phyloP scores from a whole-genome alignment of 148 eudicot genomes.

The Cornus suecica region DNA sequence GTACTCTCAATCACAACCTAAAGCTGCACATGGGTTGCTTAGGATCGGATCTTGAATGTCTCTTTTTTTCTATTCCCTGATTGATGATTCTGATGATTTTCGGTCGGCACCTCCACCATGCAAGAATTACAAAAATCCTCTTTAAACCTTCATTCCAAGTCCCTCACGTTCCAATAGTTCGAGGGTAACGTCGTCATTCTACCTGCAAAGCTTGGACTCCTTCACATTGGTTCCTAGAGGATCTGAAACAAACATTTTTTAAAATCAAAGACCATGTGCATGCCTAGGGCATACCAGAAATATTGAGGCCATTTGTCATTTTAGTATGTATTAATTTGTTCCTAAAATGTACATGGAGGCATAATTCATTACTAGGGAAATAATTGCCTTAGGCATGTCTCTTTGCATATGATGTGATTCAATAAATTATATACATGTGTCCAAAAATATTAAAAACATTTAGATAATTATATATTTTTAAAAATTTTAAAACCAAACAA shows the following conservation, averaged over 20 bases:
- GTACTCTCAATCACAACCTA: slow-evolving; percentile 2
- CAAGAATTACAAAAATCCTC: not conserved
- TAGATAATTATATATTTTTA: too few relatives aligned
- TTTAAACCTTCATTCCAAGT: too few relatives aligned
- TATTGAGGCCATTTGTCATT: not conserved
- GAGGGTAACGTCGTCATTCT: not conserved
- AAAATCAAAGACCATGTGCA: not conserved
- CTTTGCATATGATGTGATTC: too few relatives aligned
- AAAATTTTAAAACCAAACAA: too few relatives aligned
- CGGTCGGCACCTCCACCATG: not conserved
- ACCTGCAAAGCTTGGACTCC: not conserved
- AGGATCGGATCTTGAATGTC: not conserved
- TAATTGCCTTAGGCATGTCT: too few relatives aligned
- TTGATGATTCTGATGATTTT: slow-evolving; percentile 1
- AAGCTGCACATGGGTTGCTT: slow-evolving; percentile 13
- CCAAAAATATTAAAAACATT: too few relatives aligned
- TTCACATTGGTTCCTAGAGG: not conserved
- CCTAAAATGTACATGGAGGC: too few relatives aligned
- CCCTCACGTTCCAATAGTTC: not conserved
- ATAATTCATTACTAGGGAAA: too few relatives aligned
- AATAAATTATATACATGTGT: too few relatives aligned
- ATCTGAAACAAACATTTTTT: not conserved
- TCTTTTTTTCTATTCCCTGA: not conserved
- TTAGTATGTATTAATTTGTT: too few relatives aligned
- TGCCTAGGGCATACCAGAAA: not conserved